phyloP scores from a whole-genome alignment of 208 protist genomes.

The Zelonia costaricensis region DNA sequence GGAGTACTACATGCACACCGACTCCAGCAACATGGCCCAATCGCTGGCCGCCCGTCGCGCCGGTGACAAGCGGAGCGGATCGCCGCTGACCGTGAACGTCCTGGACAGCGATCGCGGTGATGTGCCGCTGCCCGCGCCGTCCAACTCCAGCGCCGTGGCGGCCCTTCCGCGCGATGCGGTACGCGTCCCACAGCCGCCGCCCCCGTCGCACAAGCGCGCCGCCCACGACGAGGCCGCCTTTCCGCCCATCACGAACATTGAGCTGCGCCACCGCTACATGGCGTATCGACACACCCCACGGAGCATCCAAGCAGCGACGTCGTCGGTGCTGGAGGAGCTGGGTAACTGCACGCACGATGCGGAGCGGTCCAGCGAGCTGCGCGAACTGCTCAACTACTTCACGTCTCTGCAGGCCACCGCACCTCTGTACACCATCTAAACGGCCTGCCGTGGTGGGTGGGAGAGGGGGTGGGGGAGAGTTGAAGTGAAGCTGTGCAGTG shows the following conservation, averaged over 20 bases:
- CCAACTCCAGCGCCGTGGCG: too few relatives aligned
- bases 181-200: too few relatives aligned
- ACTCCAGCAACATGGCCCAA: conserved; percentile 3
- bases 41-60: neutral
- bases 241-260: conserved; percentile 21
- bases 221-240: conserved; percentile 13
- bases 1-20: conserved; percentile 18
- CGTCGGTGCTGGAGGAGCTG: conserved; percentile 55
- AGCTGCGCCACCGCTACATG: conserved; percentile 30
- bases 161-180: too few relatives aligned
- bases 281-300: conserved; percentile 23
- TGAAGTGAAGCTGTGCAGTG: too few relatives aligned
- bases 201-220: neutral
- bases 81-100: too few relatives aligned
- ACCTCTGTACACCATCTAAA: conserved; percentile 5
- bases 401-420: conserved; percentile 33
- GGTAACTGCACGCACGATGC: conserved; percentile 56
- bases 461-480: too few relatives aligned
- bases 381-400: conserved; percentile 78
- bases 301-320: conserved; percentile 40
- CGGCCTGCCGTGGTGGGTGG: too few relatives aligned
- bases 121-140: too few relatives aligned
- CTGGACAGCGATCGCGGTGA: too few relatives aligned
- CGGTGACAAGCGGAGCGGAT: neutral
- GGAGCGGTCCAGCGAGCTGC: conserved; percentile 51